Conservation (phyloP, 352 stramenopile genomes). For the Globisporangium cylindrosporum region DNA sequence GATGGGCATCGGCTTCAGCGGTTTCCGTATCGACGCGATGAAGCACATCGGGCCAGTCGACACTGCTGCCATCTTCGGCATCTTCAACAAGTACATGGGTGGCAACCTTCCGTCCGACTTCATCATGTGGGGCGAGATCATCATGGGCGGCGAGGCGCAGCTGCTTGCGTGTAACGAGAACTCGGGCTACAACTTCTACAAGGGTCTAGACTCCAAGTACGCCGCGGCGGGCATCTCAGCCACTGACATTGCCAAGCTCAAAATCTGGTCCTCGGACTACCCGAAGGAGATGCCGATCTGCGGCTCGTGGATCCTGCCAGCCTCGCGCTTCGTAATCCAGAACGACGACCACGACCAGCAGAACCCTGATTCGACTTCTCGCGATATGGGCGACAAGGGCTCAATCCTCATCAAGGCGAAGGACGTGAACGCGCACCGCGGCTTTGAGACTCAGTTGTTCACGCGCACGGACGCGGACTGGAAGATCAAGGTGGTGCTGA, state of each 20-base stretch:
- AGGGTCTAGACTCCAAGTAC: conserved; percentile 44
- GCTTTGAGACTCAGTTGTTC: conserved; percentile 64
- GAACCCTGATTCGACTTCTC: conserved; percentile 37
- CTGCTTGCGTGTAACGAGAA: conserved; percentile 52
- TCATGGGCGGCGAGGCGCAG: conserved; percentile 27
- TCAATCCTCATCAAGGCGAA: conserved; percentile 56
- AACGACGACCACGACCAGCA: conserved; percentile 81
- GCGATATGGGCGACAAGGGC: conserved; percentile 53
- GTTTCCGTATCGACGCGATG: conserved; percentile 57
- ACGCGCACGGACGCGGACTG: conserved; percentile 51
- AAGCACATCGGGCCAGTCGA: conserved; percentile 64
- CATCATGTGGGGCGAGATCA: conserved; percentile 39
- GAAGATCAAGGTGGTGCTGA: conserved; percentile 68
- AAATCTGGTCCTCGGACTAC: conserved; percentile 79
- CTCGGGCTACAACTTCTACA: conserved; percentile 67
- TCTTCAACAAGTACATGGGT: conserved; percentile 46
- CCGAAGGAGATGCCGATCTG: conserved; percentile 53
- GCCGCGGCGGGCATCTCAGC: conserved; percentile 39
- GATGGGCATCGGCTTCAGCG: conserved; percentile 60
- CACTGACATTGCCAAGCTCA: conserved; percentile 63
- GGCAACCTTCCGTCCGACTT: conserved; percentile 61
- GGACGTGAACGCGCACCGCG: conserved; percentile 42
- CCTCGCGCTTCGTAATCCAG: conserved; percentile 63
- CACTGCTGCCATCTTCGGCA: conserved; percentile 42
- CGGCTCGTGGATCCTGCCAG: conserved; percentile 56